phyloP scores from a whole-genome alignment of 2,329 filamentous ascomycete species.

The Nemania sp. region DNA sequence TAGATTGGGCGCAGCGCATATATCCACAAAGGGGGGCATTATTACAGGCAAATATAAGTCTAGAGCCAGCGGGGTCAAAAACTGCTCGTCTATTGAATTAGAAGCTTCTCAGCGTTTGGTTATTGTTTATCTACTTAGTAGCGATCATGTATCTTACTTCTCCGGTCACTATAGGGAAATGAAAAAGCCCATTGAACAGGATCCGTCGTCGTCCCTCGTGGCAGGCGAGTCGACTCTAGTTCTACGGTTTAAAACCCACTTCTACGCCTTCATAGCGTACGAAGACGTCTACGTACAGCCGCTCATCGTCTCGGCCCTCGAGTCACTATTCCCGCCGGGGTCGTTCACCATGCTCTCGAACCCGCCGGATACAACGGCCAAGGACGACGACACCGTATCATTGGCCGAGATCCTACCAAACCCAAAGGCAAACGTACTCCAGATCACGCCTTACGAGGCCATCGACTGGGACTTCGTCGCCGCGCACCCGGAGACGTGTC shows the following conservation, averaged over 20 bases:
- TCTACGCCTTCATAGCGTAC: slow-evolving; percentile 80
- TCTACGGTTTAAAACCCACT: slow-evolving; percentile 41
- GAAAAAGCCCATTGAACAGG: slow-evolving; percentile 24
- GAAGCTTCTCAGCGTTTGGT: background rate
- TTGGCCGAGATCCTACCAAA: slow-evolving; percentile 46
- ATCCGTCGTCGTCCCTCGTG: slow-evolving; percentile 25
- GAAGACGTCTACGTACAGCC: slow-evolving; percentile 89
- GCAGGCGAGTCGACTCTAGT: slow-evolving; percentile 24
- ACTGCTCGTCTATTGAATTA: slow-evolving; percentile 7
- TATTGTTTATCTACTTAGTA: background rate
- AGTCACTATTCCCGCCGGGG: slow-evolving; percentile 60
- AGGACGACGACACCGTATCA: slow-evolving; percentile 34
- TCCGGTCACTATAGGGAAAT: slow-evolving; percentile 31
- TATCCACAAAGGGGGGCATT: background rate
- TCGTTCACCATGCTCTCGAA: slow-evolving; percentile 60
- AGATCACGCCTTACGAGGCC: slow-evolving; percentile 85
- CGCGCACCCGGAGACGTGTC: slow-evolving; percentile 60
- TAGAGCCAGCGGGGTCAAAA: slow-evolving; percentile 8
- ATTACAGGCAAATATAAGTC: slow-evolving; percentile 3
- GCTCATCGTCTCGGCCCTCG: slow-evolving; percentile 75
- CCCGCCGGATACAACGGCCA: slow-evolving; percentile 33
- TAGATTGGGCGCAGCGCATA: slow-evolving; percentile 10
- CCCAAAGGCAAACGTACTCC: slow-evolving; percentile 60
- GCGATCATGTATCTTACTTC: slow-evolving; percentile 32
- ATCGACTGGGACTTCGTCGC: slow-evolving; percentile 82